These are phyloP conservation scores for Lachnellula suecica DNA, from an alignment of 2,329 filamentous ascomycete species.

Conservation along the genomic window DNA sequence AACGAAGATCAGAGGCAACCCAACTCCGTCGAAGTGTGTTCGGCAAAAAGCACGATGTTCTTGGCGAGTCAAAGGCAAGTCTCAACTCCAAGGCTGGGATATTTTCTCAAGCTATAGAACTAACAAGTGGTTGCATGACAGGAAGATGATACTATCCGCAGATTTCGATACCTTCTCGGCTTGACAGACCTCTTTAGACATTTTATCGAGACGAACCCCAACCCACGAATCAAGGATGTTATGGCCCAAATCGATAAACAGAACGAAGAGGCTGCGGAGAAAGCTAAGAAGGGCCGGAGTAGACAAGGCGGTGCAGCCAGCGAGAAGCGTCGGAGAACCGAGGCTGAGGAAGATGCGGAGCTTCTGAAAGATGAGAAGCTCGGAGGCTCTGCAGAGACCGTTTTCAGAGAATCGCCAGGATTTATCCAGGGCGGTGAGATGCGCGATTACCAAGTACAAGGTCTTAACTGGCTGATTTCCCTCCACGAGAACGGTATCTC, in stretches of 20 bases:
- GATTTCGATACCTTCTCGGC: conserved; percentile 92
- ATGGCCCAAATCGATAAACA: conserved; percentile 94
- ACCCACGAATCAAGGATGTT: conserved; percentile 90
- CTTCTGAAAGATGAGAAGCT: conserved; percentile 82
- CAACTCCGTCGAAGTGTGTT: conserved; percentile 90
- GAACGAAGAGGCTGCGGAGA: conserved; percentile 71
- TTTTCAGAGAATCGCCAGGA: conserved; percentile 91
- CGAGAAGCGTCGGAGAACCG: conserved; percentile 81
- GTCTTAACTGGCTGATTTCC: conserved; percentile 96
- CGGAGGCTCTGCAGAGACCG: conserved; percentile 80
- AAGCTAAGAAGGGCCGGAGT: conserved; percentile 69
- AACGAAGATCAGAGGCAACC: conserved; percentile 81
- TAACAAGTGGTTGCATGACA: conserved; percentile 35
- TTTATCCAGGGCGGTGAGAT: conserved; percentile 83
- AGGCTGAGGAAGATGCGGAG: conserved; percentile 97
- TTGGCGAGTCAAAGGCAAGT: conserved; percentile 87
- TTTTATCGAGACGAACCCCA: conserved; percentile 97
- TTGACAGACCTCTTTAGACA: conserved; percentile 96
- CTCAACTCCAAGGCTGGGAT: background rate
- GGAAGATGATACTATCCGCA: conserved; percentile 93
- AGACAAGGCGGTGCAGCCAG: conserved; percentile 83
- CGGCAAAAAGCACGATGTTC: conserved; percentile 88
- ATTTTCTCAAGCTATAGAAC: background rate
- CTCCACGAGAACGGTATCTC: conserved; percentile 99
- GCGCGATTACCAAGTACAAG: conserved; percentile 95